Percentiles rank a stretch among this genome's conserved stretches.
phyloP scores from a whole-genome alignment of 768 basidiomycete species.

The Clavaria fumosa region DNA sequence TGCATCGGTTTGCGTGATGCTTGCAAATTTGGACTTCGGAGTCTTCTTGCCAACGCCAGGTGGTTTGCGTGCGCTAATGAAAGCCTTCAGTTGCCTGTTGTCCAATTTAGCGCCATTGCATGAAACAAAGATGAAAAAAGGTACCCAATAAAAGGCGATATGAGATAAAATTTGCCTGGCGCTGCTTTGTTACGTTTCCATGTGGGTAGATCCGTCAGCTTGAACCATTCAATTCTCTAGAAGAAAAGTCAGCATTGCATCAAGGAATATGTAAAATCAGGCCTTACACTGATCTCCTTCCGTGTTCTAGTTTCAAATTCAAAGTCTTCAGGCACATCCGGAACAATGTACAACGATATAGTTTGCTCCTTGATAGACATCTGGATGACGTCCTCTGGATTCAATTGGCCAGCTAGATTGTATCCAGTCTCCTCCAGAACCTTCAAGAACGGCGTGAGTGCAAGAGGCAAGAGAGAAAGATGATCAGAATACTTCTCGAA shows the following conservation, averaged over 20 bases:
- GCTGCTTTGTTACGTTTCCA: slow-evolving; percentile 69
- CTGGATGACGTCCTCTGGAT: slow-evolving; percentile 59
- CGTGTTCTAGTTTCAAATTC: slow-evolving; percentile 86
- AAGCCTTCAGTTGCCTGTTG: slow-evolving; percentile 46
- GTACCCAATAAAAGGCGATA: slow-evolving; percentile 84
- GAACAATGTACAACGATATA: slow-evolving; percentile 82
- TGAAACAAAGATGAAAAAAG: too few species aligned
- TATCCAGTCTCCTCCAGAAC: slow-evolving; percentile 96
- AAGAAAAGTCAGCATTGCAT: slow-evolving; percentile 9
- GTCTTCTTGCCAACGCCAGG: slow-evolving; percentile 23
- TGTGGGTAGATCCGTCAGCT: slow-evolving; percentile 73
- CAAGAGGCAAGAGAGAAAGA: slow-evolving; percentile 8
- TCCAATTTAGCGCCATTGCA: too few species aligned
- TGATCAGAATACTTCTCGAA: slow-evolving; percentile 62
- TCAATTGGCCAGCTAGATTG: slow-evolving; percentile 57
- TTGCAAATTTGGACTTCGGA: slow-evolving; percentile 9
- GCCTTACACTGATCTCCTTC: slow-evolving; percentile 91
- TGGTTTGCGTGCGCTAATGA: slow-evolving; percentile 50
- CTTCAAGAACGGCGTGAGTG: too few species aligned
- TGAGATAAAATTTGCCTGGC: slow-evolving; percentile 82
- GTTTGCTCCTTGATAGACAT: slow-evolving; percentile 81
- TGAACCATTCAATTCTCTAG: slow-evolving; percentile 97
- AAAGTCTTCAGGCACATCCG: slow-evolving; percentile 76
- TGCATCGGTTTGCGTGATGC: slow-evolving; percentile 8
- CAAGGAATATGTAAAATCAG: slow-evolving; percentile 3